Evolutionary conservation across 2,329 filamentous ascomycete species (phyloP).

Genomic region (Annulohypoxylon truncatum): DNA sequence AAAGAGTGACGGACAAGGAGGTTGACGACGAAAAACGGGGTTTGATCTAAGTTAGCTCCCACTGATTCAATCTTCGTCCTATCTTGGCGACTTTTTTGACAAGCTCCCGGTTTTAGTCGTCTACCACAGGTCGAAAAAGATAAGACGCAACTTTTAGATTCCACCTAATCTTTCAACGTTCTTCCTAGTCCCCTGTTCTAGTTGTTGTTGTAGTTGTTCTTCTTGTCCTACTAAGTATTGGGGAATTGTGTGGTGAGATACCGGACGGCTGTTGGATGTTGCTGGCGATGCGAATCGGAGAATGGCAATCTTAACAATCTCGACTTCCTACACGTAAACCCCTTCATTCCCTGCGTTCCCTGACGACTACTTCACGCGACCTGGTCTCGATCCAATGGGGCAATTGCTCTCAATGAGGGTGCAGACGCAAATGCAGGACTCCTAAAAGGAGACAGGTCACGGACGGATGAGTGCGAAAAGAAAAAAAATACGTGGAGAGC

Average conservation of each 20-base stretch:
- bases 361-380: constrained; percentile 29
- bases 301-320: not conserved
- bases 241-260: constrained; percentile 9
- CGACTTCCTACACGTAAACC: constrained; percentile 9
- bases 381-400: constrained; percentile 23
- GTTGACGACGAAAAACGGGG: constrained; percentile 20
- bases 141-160: not conserved
- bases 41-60: constrained; percentile 26
- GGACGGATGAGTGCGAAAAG: constrained; percentile 10
- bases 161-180: not conserved
- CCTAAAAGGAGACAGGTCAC: constrained; percentile 18
- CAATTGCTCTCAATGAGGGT: constrained; percentile 21
- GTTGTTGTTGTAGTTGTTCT: not conserved
- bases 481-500: not conserved
- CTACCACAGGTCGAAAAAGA: constrained; percentile 12
- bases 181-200: not conserved
- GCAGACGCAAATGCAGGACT: constrained; percentile 14
- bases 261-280: not conserved
- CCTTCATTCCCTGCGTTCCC: not conserved
- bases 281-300: not conserved
- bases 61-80: constrained; percentile 23
- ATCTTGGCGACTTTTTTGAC: constrained; percentile 16
- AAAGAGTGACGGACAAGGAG: constrained; percentile 23
- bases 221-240: too few species aligned
- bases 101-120: constrained; percentile 26